Conservation (phyloP, 345 rosid species). For the Populus simonii region DNA sequence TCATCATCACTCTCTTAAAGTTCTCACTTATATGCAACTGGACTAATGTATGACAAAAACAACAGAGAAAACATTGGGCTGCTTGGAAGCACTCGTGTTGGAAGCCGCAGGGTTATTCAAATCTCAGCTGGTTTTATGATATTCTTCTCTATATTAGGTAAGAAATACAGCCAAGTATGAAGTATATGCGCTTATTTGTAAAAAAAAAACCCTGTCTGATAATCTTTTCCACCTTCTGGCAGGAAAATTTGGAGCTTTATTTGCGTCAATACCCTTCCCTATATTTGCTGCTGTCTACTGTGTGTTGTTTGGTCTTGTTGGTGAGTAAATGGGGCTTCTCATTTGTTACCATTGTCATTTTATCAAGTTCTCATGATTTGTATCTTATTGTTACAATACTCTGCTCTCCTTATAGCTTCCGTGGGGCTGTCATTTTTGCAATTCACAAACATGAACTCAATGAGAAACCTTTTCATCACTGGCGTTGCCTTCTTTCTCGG, state of each 20-base stretch:
- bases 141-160: slow-evolving; percentile 90
- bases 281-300: slow-evolving; percentile 90
- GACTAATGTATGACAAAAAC: slow-evolving; percentile 11
- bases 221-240: slow-evolving; percentile 11
- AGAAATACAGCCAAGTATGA: background rate
- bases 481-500: slow-evolving; percentile 92
- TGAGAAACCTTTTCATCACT: slow-evolving; percentile 81
- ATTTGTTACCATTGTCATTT: background rate
- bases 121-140: slow-evolving; percentile 98
- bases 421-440: slow-evolving; percentile 93
- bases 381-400: slow-evolving; percentile 3
- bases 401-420: slow-evolving; percentile 54
- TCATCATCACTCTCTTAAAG: slow-evolving; percentile 4
- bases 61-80: slow-evolving; percentile 92
- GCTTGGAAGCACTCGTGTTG: slow-evolving; percentile 94
- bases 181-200: background rate
- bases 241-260: slow-evolving; percentile 97
- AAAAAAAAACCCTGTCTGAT: background rate
- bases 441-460: slow-evolving; percentile 98
- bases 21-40: slow-evolving; percentile 4
- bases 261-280: slow-evolving; percentile 95
- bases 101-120: slow-evolving; percentile 95
- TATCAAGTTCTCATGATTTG: background rate
- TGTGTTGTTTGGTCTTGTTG: slow-evolving; percentile 87
- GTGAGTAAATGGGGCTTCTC: slow-evolving; percentile 32